Evolutionary conservation across 176 grass and related monocot genomes (phyloP).

Genomic region (Luzula sylvatica): DNA sequence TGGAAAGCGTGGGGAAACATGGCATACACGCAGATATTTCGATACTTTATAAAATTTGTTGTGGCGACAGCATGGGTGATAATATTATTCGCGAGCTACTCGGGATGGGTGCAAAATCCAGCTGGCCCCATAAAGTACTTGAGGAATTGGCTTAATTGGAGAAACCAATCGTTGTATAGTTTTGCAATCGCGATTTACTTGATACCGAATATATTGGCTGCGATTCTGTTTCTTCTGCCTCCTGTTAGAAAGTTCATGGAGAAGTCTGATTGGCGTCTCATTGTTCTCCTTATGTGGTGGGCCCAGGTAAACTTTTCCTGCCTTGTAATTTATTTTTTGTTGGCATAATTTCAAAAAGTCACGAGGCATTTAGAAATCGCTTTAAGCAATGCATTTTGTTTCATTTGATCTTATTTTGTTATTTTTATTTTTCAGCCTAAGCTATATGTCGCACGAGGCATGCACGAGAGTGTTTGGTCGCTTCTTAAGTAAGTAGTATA

Average conservation of each 20-base stretch:
- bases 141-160: constrained; percentile 68
- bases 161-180: constrained; percentile 67
- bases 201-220: constrained; percentile 78
- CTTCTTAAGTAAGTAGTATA: constrained; percentile 70
- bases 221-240: constrained; percentile 80
- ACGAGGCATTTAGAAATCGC: too few relatives aligned
- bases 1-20: constrained; percentile 90
- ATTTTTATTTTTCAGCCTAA: constrained; percentile 51
- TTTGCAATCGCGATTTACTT: constrained; percentile 82
- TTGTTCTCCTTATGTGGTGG: constrained; percentile 92
- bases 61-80: constrained; percentile 83
- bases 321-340: neutral
- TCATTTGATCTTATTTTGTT: constrained; percentile 4
- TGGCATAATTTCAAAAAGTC: too few relatives aligned
- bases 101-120: constrained; percentile 68
- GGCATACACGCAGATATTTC: constrained; percentile 53
- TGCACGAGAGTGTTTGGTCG: constrained; percentile 71
- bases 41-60: constrained; percentile 69
- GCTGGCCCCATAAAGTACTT: constrained; percentile 72
- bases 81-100: constrained; percentile 62
- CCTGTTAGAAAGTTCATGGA: constrained; percentile 47
- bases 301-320: constrained; percentile 44
- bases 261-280: constrained; percentile 47
- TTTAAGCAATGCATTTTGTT: too few relatives aligned
- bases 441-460: constrained; percentile 82